Base-by-base conservation (phyloP, 2,329 filamentous ascomycete species). In the Microsporum canis region DNA sequence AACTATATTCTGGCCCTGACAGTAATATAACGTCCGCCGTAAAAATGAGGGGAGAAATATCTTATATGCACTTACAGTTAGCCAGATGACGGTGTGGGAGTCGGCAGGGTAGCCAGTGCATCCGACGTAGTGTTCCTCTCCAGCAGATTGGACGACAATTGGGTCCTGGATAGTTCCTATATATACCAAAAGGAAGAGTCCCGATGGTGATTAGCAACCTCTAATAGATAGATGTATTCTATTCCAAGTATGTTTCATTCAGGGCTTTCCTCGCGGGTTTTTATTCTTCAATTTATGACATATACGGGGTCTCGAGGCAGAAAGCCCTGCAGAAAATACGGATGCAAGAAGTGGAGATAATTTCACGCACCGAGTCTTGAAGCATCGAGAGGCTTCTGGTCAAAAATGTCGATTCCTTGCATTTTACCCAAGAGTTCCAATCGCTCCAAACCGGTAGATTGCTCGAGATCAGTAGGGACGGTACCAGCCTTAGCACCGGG, bases 381-480 rank as follows among this genome's bases (percentile, higher is more conserved):
- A 66, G 92, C 82, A 76, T 97, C 94, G 70, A 99, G 84, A 66
- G 94, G 94, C 78, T 85, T 87, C 94, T 97, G 96, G 80, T 99
- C 91, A 81, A 99, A 99, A 75, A 97, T 82, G 75, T 99, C 94
- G 71, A 96, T 81, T 68, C 94, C 91, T 82, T 97, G 90, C 88
- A 97, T 96, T 86, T 99, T 99, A 79, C 94, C 94, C 75, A 99
- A 83, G 72, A 99, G 94, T 80, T 99, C 94, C 70, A 99, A 84
- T 84, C 94, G 91, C 83, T 99, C 94, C 63, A 97, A 83, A 88
- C 94, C 94, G 70, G 94, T 97, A 63, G 94, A 80, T 78, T 99
- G 94, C 77, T 97, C 91, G 74, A 95, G 78, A 78, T 99, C 94
- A 79, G 89, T 95, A 68, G 94, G 90, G 68, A 99, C 81, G 75